Evolutionary conservation across 805 yeast species (phyloP), one percentile per base, ranked within the genome.

Genomic region (Yarrowia deformans): DNA sequence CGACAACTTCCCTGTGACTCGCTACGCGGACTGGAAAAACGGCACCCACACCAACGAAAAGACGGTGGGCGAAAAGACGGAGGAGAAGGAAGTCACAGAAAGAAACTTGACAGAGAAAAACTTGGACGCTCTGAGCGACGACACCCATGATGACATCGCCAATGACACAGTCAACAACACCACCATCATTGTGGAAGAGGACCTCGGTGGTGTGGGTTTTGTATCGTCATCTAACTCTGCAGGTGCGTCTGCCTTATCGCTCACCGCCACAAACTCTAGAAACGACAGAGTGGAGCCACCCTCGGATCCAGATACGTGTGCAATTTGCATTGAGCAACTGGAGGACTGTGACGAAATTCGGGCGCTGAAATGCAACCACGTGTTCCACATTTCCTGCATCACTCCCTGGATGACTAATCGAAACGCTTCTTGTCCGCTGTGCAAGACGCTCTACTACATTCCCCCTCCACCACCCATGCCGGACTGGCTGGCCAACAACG

Each of bases 341-440:
- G 89, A 86, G 71, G 84, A 84, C 63, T 87, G 83, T 14, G 91
- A 89, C 67, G 75, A 77, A 0, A 91, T 91, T 1, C 84, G 97
- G 63, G 91, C 91, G 0, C 81, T 91, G 54, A 81, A 90, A 12
- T 91, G 97, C 79, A 92, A 93, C 3, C 97, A 91, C 77, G 92
- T 89, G 1, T 91, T 88, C 83, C 97, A 91, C 75, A 82, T 88
- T 29, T 88, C 84, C 18, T 91, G 97, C 78, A 83, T 91, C 67
- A 92, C 89, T 72, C 93, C 93, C 1, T 91, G 97, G 97, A 80
- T 91, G 58, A 87, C 86, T 2, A 84, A 85, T 71, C 81, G 94
- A 72, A 83, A 89, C 58, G 93, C 93, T 0, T 88, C 91, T 73
- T 91, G 97, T 76, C 97, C 97, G 9, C 86, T 88, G 81, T 91